Evolutionary conservation across 495 filamentous ascomycete genomes (phyloP).

Genomic region (Daldinia caldariorum): DNA sequence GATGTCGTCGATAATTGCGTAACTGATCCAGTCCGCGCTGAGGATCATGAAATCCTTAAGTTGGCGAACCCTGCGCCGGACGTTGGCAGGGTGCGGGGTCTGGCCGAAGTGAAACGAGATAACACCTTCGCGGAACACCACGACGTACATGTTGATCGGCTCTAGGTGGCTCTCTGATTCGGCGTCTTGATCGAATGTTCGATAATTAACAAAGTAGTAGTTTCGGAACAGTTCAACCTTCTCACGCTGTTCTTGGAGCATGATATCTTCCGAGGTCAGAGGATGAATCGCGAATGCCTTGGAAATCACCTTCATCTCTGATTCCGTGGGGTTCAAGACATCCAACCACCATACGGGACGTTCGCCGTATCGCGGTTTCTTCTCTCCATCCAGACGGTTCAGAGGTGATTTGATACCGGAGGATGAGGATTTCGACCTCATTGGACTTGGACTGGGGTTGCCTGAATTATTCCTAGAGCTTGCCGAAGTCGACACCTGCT

Average conservation of each 20-base stretch:
- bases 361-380: conserved; percentile 79
- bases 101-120: conserved; percentile 95
- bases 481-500: conserved; percentile 31
- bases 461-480: conserved; percentile 35
- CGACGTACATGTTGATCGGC: conserved; percentile 96
- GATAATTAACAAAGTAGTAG: conserved; percentile 98
- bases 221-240: conserved; percentile 97
- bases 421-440: conserved; percentile 34
- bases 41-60: conserved; percentile 93
- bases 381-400: conserved; percentile 31
- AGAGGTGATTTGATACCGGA: conserved; percentile 34
- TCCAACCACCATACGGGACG: conserved; percentile 97
- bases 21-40: conserved; percentile 97
- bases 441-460: conserved; percentile 44
- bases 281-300: conserved; percentile 96
- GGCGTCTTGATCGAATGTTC: conserved; percentile 93
- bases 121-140: conserved; percentile 95
- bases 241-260: conserved; percentile 95
- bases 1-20: conserved; percentile 97
- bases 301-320: conserved; percentile 89
- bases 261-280: conserved; percentile 93
- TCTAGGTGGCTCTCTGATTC: conserved; percentile 89
- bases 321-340: conserved; percentile 86
- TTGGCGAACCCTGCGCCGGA: conserved; percentile 90
- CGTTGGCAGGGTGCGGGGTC: conserved; percentile 94